A percentile compares a stretch with the other conserved stretches of the same genome.
phyloP scores from a whole-genome alignment of 305 asterid genomes.

The Fraxinus xanthoxyloides region DNA sequence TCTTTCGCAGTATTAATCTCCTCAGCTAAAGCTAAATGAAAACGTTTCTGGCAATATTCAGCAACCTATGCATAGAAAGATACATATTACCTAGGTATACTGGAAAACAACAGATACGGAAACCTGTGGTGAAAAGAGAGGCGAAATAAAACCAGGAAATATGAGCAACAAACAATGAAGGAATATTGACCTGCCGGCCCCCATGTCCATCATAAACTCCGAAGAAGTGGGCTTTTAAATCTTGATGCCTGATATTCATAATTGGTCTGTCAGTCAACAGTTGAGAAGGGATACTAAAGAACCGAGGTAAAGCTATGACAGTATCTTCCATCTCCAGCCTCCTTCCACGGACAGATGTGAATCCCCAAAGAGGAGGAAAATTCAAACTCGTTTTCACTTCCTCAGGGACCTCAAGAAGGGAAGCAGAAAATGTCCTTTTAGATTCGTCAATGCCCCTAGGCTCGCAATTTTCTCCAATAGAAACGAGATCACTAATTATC shows the following conservation, averaged over 20 bases:
- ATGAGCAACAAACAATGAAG: background rate
- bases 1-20: conserved; percentile 49
- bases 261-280: conserved; percentile 49
- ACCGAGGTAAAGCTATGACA: conserved; percentile 51
- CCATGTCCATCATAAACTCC: conserved; percentile 96
- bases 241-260: conserved; percentile 37
- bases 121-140: background rate
- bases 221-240: conserved; percentile 51
- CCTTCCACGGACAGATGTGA: conserved; percentile 58
- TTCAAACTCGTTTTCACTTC: conserved; percentile 37
- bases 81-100: background rate
- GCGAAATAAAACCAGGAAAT: background rate
- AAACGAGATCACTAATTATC: conserved; percentile 35
- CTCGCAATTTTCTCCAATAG: conserved; percentile 30
- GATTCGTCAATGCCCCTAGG: conserved; percentile 32
- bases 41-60: conserved; percentile 62
- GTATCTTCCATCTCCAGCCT: conserved; percentile 88
- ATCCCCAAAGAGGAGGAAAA: conserved; percentile 73
- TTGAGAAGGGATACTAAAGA: conserved; percentile 46
- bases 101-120: background rate
- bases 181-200: conserved; percentile 63
- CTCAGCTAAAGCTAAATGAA: conserved; percentile 66
- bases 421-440: conserved; percentile 35
- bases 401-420: conserved; percentile 48
- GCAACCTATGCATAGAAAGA: conserved; percentile 54